Conservation (phyloP, 2,329 filamentous ascomycete genomes). For the Byssochlamys sp. region DNA sequence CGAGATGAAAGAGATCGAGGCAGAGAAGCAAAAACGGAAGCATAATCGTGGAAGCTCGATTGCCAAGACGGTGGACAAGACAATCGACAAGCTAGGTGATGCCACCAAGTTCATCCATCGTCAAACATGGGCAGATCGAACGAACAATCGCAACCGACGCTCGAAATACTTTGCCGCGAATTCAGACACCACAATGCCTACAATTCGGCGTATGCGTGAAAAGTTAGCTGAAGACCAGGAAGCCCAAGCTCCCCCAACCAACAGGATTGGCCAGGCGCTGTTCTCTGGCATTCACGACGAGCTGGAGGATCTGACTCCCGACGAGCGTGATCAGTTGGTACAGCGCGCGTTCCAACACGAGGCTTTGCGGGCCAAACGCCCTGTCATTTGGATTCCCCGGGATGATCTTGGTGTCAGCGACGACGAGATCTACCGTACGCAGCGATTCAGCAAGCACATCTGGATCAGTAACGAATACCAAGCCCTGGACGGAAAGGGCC, state of each 20-base stretch:
- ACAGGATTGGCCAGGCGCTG: conserved; percentile 63
- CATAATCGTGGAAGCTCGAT: conserved; percentile 2
- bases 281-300: conserved; percentile 85
- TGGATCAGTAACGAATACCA: conserved; percentile 94
- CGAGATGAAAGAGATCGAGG: conserved; percentile 34
- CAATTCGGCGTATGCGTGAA: conserved; percentile 24
- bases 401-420: conserved; percentile 85
- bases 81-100: conserved; percentile 1
- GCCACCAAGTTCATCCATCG: conserved; percentile 17
- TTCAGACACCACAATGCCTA: conserved; percentile 23
- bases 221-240: conserved; percentile 51
- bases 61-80: conserved; percentile 2
- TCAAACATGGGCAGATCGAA: conserved; percentile 37
- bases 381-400: conserved; percentile 85
- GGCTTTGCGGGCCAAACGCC: conserved; percentile 71
- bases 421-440: conserved; percentile 75
- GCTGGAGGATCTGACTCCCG: conserved; percentile 84
- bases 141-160: conserved; percentile 29
- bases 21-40: conserved; percentile 11
- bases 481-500: conserved; percentile 70
- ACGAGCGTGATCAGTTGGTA: conserved; percentile 76
- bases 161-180: conserved; percentile 31
- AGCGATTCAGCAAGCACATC: conserved; percentile 64
- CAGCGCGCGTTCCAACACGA: conserved; percentile 84
- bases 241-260: conserved; percentile 50